Percentiles rank a stretch among this genome's conserved stretches.
Conservation (phyloP, 2,329 filamentous ascomycete genomes). For the Colletotrichum acutatum region DNA sequence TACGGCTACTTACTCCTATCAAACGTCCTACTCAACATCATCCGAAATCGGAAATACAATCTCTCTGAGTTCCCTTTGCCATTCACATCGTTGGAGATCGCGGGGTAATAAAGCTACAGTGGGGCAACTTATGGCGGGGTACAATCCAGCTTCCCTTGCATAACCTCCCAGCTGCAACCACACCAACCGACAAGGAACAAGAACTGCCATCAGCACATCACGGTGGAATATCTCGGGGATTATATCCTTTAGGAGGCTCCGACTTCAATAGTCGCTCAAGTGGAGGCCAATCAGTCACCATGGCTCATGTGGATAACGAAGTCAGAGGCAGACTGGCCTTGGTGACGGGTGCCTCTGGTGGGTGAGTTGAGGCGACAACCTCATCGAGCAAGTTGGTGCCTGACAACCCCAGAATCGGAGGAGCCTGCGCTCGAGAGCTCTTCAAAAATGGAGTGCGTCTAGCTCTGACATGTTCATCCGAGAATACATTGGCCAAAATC, state of each 20-base stretch:
- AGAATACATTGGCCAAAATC: slow-evolving; percentile 18
- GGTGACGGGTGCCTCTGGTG: slow-evolving; percentile 70
- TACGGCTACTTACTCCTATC: neutral
- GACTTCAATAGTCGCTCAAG: neutral
- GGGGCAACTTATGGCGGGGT: slow-evolving; percentile 31
- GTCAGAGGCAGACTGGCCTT: slow-evolving; percentile 65
- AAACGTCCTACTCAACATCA: neutral
- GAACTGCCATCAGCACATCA: neutral
- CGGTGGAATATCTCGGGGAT: neutral
- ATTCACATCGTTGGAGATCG: slow-evolving; percentile 20
- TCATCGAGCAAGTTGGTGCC: slow-evolving; percentile 1
- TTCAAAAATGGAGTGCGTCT: slow-evolving; percentile 62
- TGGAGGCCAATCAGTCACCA: neutral
- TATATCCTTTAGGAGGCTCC: neutral
- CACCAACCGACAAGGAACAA: neutral
- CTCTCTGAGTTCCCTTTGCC: neutral
- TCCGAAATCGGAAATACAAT: neutral
- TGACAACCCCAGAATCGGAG: slow-evolving; percentile 62
- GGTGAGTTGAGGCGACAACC: slow-evolving; percentile 52
- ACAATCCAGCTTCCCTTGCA: neutral
- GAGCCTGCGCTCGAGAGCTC: slow-evolving; percentile 67
- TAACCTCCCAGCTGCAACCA: neutral
- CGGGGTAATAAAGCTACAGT: slow-evolving; percentile 31
- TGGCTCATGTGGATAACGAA: slow-evolving; percentile 49
- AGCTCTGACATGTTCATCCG: slow-evolving; percentile 64